Evolutionary conservation across 2,329 filamentous ascomycete species (phyloP).

Genomic region (Myriosclerotinia duriaeana): DNA sequence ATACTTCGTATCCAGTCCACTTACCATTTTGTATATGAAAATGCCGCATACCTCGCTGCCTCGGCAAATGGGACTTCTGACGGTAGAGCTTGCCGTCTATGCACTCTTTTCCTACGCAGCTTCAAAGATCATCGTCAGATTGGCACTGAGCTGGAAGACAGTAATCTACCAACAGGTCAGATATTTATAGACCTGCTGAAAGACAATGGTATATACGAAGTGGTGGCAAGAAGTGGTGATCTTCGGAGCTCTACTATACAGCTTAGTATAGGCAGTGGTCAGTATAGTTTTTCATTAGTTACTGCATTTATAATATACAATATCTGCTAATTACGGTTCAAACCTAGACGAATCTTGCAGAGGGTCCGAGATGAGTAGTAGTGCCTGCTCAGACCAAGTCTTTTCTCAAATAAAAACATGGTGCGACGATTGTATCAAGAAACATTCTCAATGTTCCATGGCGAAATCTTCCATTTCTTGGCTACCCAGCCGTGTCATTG

Average conservation of each 20-base stretch:
- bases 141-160: conserved; percentile 12
- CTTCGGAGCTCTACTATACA: neutral
- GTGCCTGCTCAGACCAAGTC: conserved; percentile 14
- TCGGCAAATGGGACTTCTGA: neutral
- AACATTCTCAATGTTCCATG: conserved; percentile 6
- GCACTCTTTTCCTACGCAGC: conserved; percentile 12
- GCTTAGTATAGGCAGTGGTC: conserved; percentile 2
- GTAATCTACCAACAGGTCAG: neutral
- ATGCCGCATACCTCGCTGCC: conserved; percentile 1
- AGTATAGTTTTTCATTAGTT: neutral
- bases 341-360: conserved; percentile 7
- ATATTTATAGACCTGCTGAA: neutral
- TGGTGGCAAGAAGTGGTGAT: neutral
- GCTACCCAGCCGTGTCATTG: conserved; percentile 16
- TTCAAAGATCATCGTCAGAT: conserved; percentile 3
- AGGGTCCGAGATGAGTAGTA: conserved; percentile 20
- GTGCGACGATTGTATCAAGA: conserved; percentile 14
- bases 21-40: neutral
- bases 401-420: conserved; percentile 12
- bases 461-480: conserved; percentile 17
- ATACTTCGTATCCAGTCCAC: neutral
- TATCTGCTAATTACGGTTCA: neutral
- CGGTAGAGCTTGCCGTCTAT: conserved; percentile 13
- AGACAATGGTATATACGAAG: neutral
- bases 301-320: no score